Percentiles rank a stretch among this genome's conserved stretches.
Evolutionary conservation across 2,329 filamentous ascomycete species (phyloP).

Genomic region (Claviceps purpurea): DNA sequence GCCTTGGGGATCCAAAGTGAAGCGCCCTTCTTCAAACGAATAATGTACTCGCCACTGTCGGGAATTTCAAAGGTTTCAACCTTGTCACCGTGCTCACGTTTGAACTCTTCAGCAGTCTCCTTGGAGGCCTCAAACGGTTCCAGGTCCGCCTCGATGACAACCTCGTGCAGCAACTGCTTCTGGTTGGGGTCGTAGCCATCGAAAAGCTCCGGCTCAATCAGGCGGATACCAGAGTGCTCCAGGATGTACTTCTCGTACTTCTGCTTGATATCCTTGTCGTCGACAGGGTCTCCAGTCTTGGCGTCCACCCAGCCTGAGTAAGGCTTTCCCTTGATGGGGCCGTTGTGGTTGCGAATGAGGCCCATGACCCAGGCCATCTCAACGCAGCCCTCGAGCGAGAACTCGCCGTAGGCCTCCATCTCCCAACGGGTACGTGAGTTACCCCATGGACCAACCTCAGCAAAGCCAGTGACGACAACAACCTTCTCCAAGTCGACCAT

Average conservation of each 20-base stretch:
- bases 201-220: conserved; percentile 96
- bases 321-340: conserved; percentile 84
- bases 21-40: conserved; percentile 90
- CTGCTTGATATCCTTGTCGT: conserved; percentile 93
- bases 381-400: conserved; percentile 93
- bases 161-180: conserved; percentile 96
- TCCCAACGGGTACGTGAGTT: conserved; percentile 98
- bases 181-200: conserved; percentile 94
- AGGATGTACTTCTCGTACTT: conserved; percentile 97
- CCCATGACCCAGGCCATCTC: conserved; percentile 99
- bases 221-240: conserved; percentile 90
- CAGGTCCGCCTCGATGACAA: conserved; percentile 92
- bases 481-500: conserved; percentile 99
- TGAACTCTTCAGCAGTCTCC: conserved; percentile 95
- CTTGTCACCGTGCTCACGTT: conserved; percentile 92
- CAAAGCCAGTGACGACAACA: conserved; percentile 91
- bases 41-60: conserved; percentile 85
- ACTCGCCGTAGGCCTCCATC: conserved; percentile 95
- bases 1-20: conserved; percentile 94
- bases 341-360: conserved; percentile 97
- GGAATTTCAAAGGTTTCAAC: conserved; percentile 93
- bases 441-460: conserved; percentile 94
- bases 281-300: conserved; percentile 88
- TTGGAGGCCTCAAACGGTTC: conserved; percentile 96
- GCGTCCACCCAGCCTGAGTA: conserved; percentile 95